Conservation (phyloP, 164 flowering plant genomes). For the Hamamelis virginiana region DNA sequence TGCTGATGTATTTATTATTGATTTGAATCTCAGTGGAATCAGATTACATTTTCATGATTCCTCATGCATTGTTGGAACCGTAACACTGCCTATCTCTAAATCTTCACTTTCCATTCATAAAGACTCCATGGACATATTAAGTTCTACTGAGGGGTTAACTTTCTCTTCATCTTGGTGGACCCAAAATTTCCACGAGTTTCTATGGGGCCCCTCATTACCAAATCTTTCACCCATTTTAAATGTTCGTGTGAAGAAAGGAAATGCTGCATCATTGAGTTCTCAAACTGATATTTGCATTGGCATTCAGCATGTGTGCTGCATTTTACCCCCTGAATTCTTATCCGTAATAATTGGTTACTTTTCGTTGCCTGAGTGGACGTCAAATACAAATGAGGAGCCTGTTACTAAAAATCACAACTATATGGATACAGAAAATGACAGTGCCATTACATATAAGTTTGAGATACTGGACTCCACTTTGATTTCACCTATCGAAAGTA, state of each 20-base stretch:
- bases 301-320: constrained; percentile 74
- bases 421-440: constrained; percentile 13
- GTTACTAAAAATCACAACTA: constrained; percentile 8
- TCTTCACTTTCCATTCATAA: constrained; percentile 34
- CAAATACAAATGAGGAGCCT: constrained; percentile 22
- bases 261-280: constrained; percentile 22
- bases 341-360: constrained; percentile 84
- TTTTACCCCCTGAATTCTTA: constrained; percentile 68
- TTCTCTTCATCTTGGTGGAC: constrained; percentile 69
- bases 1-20: constrained; percentile 21
- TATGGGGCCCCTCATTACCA: constrained; percentile 66
- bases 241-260: constrained; percentile 48
- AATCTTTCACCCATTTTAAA: constrained; percentile 57
- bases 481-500: constrained; percentile 46
- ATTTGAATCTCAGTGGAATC: constrained; percentile 43
- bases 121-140: constrained; percentile 53
- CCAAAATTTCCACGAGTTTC: constrained; percentile 30
- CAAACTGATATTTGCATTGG: constrained; percentile 54
- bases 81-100: constrained; percentile 45
- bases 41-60: constrained; percentile 80
- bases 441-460: constrained; percentile 41
- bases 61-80: constrained; percentile 57
- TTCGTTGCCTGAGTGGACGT: constrained; percentile 72
- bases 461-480: constrained; percentile 71
- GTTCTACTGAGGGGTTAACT: constrained; percentile 54